Conservation (phyloP, 2,329 filamentous ascomycete genomes). For the Ceratocystis ficicola region DNA sequence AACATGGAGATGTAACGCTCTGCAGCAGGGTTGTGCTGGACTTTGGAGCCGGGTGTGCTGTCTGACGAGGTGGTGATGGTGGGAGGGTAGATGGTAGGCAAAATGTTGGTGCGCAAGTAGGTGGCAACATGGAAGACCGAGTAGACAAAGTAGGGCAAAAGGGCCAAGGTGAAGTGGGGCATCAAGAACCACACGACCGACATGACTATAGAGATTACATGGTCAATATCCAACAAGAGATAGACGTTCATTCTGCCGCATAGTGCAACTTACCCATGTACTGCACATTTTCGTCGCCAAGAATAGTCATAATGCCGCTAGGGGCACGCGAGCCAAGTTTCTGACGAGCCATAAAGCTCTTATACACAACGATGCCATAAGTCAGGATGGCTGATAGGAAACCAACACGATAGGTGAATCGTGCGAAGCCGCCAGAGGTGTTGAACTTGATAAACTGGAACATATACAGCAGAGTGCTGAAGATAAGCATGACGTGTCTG, state of each 20-base stretch:
- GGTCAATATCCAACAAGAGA: conserved; percentile 14
- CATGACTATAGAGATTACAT: conserved; percentile 13
- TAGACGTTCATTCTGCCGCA: background rate
- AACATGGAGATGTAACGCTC: conserved; percentile 53
- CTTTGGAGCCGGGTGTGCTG: conserved; percentile 42
- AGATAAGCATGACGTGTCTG: conserved; percentile 76
- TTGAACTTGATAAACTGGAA: conserved; percentile 85
- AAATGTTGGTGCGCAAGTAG: conserved; percentile 84
- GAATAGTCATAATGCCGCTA: conserved; percentile 50
- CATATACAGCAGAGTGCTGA: conserved; percentile 69
- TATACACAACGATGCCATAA: conserved; percentile 98
- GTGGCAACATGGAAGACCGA: conserved; percentile 97
- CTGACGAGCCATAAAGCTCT: conserved; percentile 78
- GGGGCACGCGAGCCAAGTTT: conserved; percentile 56
- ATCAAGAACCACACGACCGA: conserved; percentile 89
- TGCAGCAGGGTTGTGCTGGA: conserved; percentile 30
- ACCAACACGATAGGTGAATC: conserved; percentile 76
- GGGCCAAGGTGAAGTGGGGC: conserved; percentile 76
- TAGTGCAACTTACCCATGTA: conserved; percentile 62
- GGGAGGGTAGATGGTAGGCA: conserved; percentile 70
- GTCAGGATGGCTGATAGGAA: conserved; percentile 83
- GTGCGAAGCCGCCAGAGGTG: conserved; percentile 63
- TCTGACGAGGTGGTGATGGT: conserved; percentile 42
- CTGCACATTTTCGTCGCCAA: conserved; percentile 90
- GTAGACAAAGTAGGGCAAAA: conserved; percentile 92